Conservation (phyloP, 2,329 filamentous ascomycete genomes). For the Neofusicoccum sp. region DNA sequence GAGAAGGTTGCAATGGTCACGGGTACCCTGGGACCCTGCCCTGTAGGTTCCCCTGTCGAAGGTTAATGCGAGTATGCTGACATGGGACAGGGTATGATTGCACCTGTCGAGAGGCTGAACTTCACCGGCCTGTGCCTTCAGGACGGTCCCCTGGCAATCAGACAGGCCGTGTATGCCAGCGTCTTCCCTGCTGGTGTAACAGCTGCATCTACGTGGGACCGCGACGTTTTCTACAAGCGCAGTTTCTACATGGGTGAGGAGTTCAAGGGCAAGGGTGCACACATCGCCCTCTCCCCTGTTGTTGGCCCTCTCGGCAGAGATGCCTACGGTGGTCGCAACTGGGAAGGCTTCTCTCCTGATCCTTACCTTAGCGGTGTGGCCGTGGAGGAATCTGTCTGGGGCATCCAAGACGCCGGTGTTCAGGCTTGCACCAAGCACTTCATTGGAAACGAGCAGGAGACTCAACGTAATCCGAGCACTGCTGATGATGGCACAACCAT, state of each 20-base stretch:
- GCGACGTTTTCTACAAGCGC: conserved; percentile 32
- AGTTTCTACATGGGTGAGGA: conserved; percentile 33
- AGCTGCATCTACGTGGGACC: conserved; percentile 42
- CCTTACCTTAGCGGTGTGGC: conserved; percentile 48
- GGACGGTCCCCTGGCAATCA: conserved; percentile 34
- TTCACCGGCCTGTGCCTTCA: conserved; percentile 42
- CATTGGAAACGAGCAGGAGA: conserved; percentile 69
- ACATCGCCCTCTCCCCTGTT: conserved; percentile 44
- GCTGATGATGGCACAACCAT: conserved; percentile 31
- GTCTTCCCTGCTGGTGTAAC: conserved; percentile 39
- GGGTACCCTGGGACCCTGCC: conserved; percentile 20
- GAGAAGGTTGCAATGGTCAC: conserved; percentile 39
- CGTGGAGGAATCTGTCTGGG: conserved; percentile 43
- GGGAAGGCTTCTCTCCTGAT: conserved; percentile 51
- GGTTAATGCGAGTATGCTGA: conserved; percentile 19
- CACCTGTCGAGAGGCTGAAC: conserved; percentile 36
- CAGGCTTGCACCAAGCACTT: conserved; percentile 46
- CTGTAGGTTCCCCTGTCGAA: conserved; percentile 10
- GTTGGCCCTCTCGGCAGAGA: conserved; percentile 44
- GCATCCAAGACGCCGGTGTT: conserved; percentile 45
- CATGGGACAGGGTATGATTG: conserved; percentile 33
- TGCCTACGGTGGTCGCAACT: conserved; percentile 47
- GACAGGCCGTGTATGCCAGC: conserved; percentile 25
- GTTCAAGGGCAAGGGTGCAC: conserved; percentile 35
- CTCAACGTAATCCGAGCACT: conserved; percentile 36